These are phyloP conservation scores for Drosera capensis DNA, from an alignment of 148 eudicot species.

Conservation along the genomic window DNA sequence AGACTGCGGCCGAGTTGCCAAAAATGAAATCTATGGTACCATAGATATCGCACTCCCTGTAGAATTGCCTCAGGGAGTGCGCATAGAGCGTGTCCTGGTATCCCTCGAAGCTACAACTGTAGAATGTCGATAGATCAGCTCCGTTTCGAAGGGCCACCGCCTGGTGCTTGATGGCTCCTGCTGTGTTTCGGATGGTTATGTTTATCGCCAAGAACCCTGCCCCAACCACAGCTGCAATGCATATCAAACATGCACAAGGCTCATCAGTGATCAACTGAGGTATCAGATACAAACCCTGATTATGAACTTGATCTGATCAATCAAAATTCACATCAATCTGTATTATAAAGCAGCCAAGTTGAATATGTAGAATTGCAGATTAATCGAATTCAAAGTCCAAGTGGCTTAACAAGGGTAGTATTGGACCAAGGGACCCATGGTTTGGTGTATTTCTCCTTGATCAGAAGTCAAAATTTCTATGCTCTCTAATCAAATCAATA, in stretches of 20 bases:
- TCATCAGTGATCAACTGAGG: neutral
- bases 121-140: slow-evolving; percentile 5
- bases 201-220: slow-evolving; percentile 6
- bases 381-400: too few relatives aligned
- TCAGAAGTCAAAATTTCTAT: too few relatives aligned
- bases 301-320: too few relatives aligned
- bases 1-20: slow-evolving; percentile 63
- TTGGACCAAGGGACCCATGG: too few relatives aligned
- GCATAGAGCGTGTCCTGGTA: slow-evolving; percentile 80
- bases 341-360: too few relatives aligned
- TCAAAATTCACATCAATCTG: too few relatives aligned
- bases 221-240: slow-evolving; percentile 6
- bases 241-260: too few relatives aligned
- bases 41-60: slow-evolving; percentile 59
- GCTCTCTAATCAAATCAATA: too few relatives aligned
- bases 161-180: slow-evolving; percentile 5
- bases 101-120: slow-evolving; percentile 29
- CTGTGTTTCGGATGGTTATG: slow-evolving; percentile 7
- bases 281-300: neutral
- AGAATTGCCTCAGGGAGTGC: slow-evolving; percentile 68
- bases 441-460: too few relatives aligned
- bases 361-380: too few relatives aligned
- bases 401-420: too few relatives aligned
- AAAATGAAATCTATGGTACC: slow-evolving; percentile 86
- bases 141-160: slow-evolving; percentile 7